Percentiles rank a stretch among this genome's conserved stretches.
These are phyloP conservation scores for Ceratocystis harringtonii DNA, from an alignment of 2,329 filamentous ascomycete genomes.

Conservation along the genomic window DNA sequence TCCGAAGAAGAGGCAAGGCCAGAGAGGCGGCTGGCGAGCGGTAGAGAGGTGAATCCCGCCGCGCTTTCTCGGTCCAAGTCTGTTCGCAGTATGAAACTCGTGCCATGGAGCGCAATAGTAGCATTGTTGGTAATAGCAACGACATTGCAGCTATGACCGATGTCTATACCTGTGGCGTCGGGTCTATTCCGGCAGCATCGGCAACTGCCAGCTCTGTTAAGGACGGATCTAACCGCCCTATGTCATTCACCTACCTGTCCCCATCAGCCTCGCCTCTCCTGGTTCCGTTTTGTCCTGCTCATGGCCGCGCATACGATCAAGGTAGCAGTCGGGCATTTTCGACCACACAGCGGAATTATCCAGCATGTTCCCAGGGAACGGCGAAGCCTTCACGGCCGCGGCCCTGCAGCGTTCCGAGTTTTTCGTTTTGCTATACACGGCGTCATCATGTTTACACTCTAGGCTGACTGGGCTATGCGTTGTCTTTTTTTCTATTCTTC, in stretches of 20 bases:
- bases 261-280: background rate
- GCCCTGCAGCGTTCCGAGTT: conserved; percentile 9
- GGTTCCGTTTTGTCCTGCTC: background rate
- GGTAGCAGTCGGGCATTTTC: background rate
- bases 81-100: background rate
- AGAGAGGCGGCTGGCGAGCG: conserved; percentile 16
- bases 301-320: background rate
- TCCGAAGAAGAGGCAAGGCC: conserved; percentile 70
- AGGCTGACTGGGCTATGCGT: conserved; percentile 12
- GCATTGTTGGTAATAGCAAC: background rate
- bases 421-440: conserved; percentile 15
- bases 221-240: background rate
- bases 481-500: background rate
- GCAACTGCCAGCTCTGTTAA: background rate
- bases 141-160: background rate
- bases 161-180: too few species aligned
- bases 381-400: background rate
- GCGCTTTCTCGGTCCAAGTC: conserved; percentile 13
- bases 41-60: conserved; percentile 16
- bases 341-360: background rate
- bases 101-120: background rate
- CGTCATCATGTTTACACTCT: conserved; percentile 12
- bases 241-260: background rate
- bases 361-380: background rate
- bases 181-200: background rate